Base-by-base conservation (phyloP, 1,284 basidiomycete species). In the Wolfiporia cocos region DNA sequence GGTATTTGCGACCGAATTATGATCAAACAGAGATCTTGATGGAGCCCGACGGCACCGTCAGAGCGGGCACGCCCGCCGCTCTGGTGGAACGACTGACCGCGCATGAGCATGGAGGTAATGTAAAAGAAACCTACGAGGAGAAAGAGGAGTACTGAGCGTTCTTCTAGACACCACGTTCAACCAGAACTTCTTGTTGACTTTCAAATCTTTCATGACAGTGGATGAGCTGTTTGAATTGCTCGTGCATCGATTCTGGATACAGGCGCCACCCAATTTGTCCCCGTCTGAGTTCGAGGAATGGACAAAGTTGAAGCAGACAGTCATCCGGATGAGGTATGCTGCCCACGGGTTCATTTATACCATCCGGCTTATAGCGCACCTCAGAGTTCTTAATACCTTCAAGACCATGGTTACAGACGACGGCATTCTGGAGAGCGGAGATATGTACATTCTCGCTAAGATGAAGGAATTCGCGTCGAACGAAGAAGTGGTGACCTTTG, bases 171-270 rank as follows among this genome's bases (percentile, higher is more conserved):
- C 80, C 0, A 78, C 80, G 5, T 99, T 91, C 66, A 89, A 83
- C 60, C 86, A 89, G 60, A 87, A 93, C 1, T 99, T 99, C 76
- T 65, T 99, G 48, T 87, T 97, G 77, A 99, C 96, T 1, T 97
- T 93, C 71, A 92, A 94, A 53, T 95, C 92, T 0, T 99, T 99
- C 63, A 92, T 91, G 12, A 86, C 84, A 1, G 70, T 92, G 15
- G 77, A 91, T 43, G 86, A 92, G 46, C 67, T 99, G 18, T 85
- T 98, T 45, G 82, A 92, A 40, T 70, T 91, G n/a, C 77, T 99
- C 20, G 77, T 90, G 9, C 73, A 78, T 43, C 83, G 96, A 5
- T 99, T 93, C 67, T 77, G 76, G 54, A 85, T 96, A 32, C 67
- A 78, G 34, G 74, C 87, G 11, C 96, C 95, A 0, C 69, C 76